These are phyloP conservation scores for Candolleomyces efflorescens DNA, from an alignment of 768 basidiomycete species.

Conservation along the genomic window DNA sequence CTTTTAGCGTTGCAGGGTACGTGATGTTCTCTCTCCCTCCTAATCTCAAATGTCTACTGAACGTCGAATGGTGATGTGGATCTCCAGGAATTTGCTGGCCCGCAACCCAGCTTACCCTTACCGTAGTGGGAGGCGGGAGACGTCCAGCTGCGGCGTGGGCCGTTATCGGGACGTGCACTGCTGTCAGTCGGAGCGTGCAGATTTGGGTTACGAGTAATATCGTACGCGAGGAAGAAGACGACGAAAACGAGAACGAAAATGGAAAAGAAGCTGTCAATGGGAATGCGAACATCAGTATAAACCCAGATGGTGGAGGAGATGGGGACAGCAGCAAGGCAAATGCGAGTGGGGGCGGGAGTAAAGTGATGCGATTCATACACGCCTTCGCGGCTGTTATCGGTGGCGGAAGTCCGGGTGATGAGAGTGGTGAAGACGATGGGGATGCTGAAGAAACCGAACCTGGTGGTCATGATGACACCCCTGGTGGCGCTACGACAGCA, in stretches of 20 bases:
- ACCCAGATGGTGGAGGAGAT: background rate
- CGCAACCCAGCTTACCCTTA: constrained; percentile 81
- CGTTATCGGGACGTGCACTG: constrained; percentile 85
- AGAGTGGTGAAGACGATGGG: background rate
- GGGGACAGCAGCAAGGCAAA: background rate
- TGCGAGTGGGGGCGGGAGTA: background rate
- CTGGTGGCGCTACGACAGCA: no score
- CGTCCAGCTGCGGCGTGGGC: constrained; percentile 90
- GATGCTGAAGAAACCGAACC: no score
- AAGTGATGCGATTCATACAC: background rate
- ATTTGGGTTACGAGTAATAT: constrained; percentile 97
- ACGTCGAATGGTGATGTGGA: background rate
- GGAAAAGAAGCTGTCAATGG: background rate
- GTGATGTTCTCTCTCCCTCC: background rate
- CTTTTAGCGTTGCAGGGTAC: constrained; percentile 77
- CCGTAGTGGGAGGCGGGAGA: constrained; percentile 59
- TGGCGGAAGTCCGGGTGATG: background rate
- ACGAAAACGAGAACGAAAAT: constrained; percentile 8
- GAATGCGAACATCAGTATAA: background rate
- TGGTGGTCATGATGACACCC: background rate
- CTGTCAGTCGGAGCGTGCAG: constrained; percentile 76
- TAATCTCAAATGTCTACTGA: constrained; percentile 2
- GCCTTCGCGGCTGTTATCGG: background rate
- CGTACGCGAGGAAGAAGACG: constrained; percentile 33
- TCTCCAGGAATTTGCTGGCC: constrained; percentile 88